Evolutionary conservation across 306 rosid genomes (phyloP), one percentile per base, ranked within the genome.

Genomic region (Vigna angularis): DNA sequence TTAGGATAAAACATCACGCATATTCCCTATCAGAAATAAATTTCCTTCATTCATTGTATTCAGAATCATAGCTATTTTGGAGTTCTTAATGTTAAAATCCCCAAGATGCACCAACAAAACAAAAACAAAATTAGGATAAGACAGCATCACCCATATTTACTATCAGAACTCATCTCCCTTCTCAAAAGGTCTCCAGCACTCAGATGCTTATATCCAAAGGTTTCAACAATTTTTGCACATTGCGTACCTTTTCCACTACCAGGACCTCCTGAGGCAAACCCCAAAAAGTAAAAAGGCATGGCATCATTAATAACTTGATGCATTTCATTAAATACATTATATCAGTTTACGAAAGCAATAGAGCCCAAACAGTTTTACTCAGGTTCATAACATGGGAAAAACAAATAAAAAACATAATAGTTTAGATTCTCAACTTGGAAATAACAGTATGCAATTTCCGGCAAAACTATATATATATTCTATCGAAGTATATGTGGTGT

Each of bases 241-340:
- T 93, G 99, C 57, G 99, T 95, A 36, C 98, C 99, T 85, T 93
- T 95, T 49, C 99, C 99, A 76, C 94, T 88, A 50, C 98, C 98
- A 77, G 99, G 98, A 5, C 99, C 98, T 50, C 99, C 99, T 95
- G 78, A 83, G 55, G 69, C 42, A 69, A 56, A 26, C 32, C 55
- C 66, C 12, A 15, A 61, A 61, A 59, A 40, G 17, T 48, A 75
- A 51, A 38, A 20, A 44, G 10, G 18, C 24, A 63, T 32, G 51
- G 61, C 69, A 52, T 68, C 73, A 59, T 47, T 63, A 45, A 34
- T 52, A 63, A 74, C 40, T 18, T 34, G 51, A 20, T 26, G 9
- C 15, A 45, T 53, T 63, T 28, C 69, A 44, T 26, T 64, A 42
- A 62, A 63, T 26, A 51, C 22, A 51, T 24, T 56, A 26, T 9